phyloP scores from a whole-genome alignment of 148 eudicot species.

The Tetragonia tetragonoides region DNA sequence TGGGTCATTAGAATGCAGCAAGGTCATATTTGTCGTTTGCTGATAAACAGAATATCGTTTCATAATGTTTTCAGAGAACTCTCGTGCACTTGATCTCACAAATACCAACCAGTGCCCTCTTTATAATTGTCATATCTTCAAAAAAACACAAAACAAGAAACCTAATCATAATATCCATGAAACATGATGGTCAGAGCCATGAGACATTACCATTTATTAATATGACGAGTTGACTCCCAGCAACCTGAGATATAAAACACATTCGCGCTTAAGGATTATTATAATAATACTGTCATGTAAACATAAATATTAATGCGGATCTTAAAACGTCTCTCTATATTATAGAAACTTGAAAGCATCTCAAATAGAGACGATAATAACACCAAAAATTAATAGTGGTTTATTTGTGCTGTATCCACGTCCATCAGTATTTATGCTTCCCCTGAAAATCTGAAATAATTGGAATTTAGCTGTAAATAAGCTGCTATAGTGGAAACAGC shows the following conservation, averaged over 20 bases:
- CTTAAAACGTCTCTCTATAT: neutral
- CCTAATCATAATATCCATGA: slow-evolving; percentile 9
- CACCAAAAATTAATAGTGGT: neutral
- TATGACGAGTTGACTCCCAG: slow-evolving; percentile 65
- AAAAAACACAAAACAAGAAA: neutral
- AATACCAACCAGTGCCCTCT: neutral
- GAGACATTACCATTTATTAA: slow-evolving; percentile 42
- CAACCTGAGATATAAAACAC: slow-evolving; percentile 61
- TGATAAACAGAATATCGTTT: neutral
- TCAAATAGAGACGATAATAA: no score
- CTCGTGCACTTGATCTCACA: neutral
- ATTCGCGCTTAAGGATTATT: neutral
- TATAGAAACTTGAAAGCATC: neutral
- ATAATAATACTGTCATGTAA: neutral
- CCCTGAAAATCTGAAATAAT: no score
- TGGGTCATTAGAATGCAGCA: neutral
- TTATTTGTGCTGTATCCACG: no score
- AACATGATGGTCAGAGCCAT: neutral
- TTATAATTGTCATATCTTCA: neutral
- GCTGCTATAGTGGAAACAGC: neutral
- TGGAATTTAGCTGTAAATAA: no score
- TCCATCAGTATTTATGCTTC: no score
- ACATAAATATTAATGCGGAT: neutral
- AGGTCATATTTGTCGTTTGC: neutral
- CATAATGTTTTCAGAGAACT: neutral